Evolutionary conservation across 176 grass and related monocot genomes (phyloP).

Genomic region (Aegilops bicornis): DNA sequence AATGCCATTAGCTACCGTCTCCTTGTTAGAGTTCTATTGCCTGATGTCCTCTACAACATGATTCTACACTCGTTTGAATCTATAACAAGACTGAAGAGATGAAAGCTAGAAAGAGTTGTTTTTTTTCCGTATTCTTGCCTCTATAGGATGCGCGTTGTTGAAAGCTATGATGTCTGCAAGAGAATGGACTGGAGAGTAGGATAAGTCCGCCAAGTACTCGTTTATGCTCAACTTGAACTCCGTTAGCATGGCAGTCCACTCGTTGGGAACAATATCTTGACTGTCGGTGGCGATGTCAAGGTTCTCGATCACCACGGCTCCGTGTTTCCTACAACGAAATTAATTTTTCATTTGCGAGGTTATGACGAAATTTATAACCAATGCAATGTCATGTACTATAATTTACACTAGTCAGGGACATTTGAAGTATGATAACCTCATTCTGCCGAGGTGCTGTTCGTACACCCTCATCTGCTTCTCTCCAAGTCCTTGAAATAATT

Average conservation of each 20-base stretch:
- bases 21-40: too few species aligned
- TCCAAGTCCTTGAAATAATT: not conserved
- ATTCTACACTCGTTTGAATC: not conserved
- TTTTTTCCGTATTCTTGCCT: conserved; percentile 6
- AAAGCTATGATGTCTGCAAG: conserved; percentile 57
- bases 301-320: conserved; percentile 52
- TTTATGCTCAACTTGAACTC: conserved; percentile 63
- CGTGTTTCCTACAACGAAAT: conserved; percentile 11
- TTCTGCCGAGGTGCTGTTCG: conserved; percentile 29
- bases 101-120: not conserved
- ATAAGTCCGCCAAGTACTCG: conserved; percentile 42
- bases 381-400: not conserved
- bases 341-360: too few species aligned
- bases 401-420: not conserved
- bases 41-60: too few species aligned
- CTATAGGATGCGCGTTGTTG: conserved; percentile 43
- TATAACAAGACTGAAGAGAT: not conserved
- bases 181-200: conserved; percentile 46
- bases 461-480: conserved; percentile 5
- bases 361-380: not conserved
- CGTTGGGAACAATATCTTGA: not conserved
- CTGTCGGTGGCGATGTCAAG: conserved; percentile 29
- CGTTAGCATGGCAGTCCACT: not conserved
- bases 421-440: conserved; percentile 26
- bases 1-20: not conserved